Base-by-base conservation (phyloP, 345 rosid genomes). In the Pseudoturritis turrita region DNA sequence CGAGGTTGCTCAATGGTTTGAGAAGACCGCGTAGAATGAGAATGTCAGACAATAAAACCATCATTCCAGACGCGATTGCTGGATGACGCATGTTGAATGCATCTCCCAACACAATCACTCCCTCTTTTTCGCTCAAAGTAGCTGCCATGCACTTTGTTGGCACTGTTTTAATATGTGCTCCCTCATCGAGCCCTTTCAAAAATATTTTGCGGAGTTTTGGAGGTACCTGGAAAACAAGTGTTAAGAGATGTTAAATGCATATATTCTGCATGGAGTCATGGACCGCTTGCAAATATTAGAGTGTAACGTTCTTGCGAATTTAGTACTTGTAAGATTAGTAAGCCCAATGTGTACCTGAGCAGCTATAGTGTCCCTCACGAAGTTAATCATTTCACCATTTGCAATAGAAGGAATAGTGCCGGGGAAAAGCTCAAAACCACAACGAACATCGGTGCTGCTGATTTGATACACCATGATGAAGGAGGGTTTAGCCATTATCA, bases 61-160 rank as follows among this genome's bases (percentile, higher is more conserved):
- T 85, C 88, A 85, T 85, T 71, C 86, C 88, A 31, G 84, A 77
- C 0, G 84, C 86, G 6, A 83, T 52, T 46, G 59, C 64, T 55
- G 86, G 86, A 72, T 85, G 88, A 5, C 84, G 83, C 84, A 83
- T 83, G 54, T 83, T 83, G 70, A 81, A 81, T 70, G 87, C 81
- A 73, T 82, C 86, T 45, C 88, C 88, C 66, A 82, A 69, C 18
- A 85, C 59, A 71, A 82, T 70, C 13, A 85, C 88, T 25, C 88
- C 85, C 44, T 80, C 78, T 46, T 72, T 82, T 10, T 81, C 69
- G 25, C 75, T 77, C 40, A 85, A 79, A 61, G 73, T 78, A 52
- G 84, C 86, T 21, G 54, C 40, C 84, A 82, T 72, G 47, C 69
- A 45, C 79, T 83, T 82, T 35, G 70, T 59, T 52, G 82, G 78